phyloP scores from a whole-genome alignment of 345 rosid species.

The Eutrema japonicum region DNA sequence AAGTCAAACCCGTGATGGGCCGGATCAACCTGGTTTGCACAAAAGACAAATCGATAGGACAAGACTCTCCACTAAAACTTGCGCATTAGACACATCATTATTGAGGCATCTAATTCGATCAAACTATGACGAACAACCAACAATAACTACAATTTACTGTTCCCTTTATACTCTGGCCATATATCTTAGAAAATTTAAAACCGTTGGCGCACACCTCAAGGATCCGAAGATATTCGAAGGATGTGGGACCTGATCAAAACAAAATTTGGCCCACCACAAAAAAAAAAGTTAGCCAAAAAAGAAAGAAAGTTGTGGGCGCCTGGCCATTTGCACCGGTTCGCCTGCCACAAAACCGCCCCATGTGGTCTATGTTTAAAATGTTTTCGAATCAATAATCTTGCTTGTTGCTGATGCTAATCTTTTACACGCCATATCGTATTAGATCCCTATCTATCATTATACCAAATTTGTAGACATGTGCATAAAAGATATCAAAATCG shows the following conservation, averaged over 20 bases:
- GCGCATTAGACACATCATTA: constrained; percentile 13
- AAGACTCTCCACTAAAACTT: constrained; percentile 8
- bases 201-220: constrained; percentile 13
- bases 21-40: neutral
- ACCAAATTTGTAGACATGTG: constrained; percentile 25
- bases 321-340: too few relatives aligned
- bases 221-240: neutral
- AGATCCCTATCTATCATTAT: constrained; percentile 33
- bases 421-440: constrained; percentile 16
- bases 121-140: constrained; percentile 21
- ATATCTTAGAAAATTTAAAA: constrained; percentile 14
- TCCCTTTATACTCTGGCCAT: constrained; percentile 18
- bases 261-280: too few relatives aligned
- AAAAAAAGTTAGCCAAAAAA: too few relatives aligned
- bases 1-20: neutral
- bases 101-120: constrained; percentile 35
- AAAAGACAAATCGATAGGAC: constrained; percentile 1
- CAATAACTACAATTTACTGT: constrained; percentile 22
- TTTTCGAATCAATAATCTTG: constrained; percentile 22
- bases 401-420: constrained; percentile 35
- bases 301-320: too few relatives aligned
- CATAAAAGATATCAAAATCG: constrained; percentile 21
- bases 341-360: too few relatives aligned
- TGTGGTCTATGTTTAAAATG: neutral
- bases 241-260: too few relatives aligned